Conservation (phyloP, 345 rosid species). For the Pseudoturritis turrita region DNA sequence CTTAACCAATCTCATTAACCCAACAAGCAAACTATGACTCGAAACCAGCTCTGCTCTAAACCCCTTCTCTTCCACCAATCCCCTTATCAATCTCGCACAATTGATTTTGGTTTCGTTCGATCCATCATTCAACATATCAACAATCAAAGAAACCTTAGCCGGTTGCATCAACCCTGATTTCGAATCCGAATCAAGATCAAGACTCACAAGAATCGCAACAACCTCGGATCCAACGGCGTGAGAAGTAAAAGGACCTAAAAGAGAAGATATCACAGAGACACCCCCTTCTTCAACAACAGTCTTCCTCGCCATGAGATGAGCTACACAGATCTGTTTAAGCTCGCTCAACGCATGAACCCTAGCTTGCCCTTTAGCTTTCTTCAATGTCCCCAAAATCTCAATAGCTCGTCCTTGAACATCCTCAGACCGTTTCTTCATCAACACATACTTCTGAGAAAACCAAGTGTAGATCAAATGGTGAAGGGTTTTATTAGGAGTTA, state of each 20-base stretch:
- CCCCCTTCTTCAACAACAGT: constrained; percentile 50
- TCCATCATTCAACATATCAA: constrained; percentile 73
- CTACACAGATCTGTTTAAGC: constrained; percentile 44
- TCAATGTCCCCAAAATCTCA: constrained; percentile 51
- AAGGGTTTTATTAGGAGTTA: constrained; percentile 66
- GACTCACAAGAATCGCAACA: constrained; percentile 60
- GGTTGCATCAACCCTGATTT: constrained; percentile 59
- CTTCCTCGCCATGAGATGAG: constrained; percentile 49
- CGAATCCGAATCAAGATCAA: constrained; percentile 54
- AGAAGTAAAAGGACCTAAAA: constrained; percentile 65
- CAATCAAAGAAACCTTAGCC: constrained; percentile 60
- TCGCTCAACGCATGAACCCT: constrained; percentile 61
- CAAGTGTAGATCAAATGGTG: constrained; percentile 62
- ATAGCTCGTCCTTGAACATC: constrained; percentile 66
- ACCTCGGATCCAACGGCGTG: constrained; percentile 77
- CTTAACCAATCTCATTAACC: constrained; percentile 57
- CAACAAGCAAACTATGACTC: constrained; percentile 59
- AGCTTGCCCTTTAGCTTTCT: constrained; percentile 66
- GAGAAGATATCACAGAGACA: constrained; percentile 36
- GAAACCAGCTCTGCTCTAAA: constrained; percentile 47
- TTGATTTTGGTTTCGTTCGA: constrained; percentile 65
- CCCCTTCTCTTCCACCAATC: constrained; percentile 46
- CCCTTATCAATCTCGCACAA: constrained; percentile 48
- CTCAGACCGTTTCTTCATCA: constrained; percentile 58
- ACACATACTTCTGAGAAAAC: constrained; percentile 59